Percentiles rank a stretch among this genome's conserved stretches.
Conservation (phyloP, 2,329 filamentous ascomycete species). For the Penicillium sp. region DNA sequence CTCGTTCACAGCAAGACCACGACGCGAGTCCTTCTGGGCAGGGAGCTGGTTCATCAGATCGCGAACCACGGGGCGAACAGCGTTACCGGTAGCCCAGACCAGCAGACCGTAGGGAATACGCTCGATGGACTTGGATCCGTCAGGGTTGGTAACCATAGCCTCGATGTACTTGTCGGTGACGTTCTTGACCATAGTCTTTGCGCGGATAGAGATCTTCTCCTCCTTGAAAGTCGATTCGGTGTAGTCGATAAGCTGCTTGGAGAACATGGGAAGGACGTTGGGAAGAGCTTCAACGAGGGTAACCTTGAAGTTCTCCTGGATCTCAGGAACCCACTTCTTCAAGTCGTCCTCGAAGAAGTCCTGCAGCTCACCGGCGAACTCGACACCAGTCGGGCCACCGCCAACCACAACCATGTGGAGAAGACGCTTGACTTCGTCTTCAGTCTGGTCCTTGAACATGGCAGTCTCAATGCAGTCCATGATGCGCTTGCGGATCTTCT, state of each 20-base stretch:
- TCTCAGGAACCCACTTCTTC: slow-evolving; percentile 94
- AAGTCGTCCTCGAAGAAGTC: slow-evolving; percentile 98
- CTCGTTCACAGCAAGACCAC: slow-evolving; percentile 93
- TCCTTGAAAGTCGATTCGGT: slow-evolving; percentile 98
- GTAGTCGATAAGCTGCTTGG: slow-evolving; percentile 97
- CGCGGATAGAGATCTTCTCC: slow-evolving; percentile 93
- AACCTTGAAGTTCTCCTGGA: slow-evolving; percentile 89
- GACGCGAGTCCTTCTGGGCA: slow-evolving; percentile 87
- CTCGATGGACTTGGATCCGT: slow-evolving; percentile 73
- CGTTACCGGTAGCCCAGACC: slow-evolving; percentile 97
- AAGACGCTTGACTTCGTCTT: slow-evolving; percentile 81
- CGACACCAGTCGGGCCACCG: slow-evolving; percentile 90
- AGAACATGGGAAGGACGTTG: slow-evolving; percentile 92
- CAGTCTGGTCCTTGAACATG: slow-evolving; percentile 88
- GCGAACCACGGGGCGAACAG: slow-evolving; percentile 75
- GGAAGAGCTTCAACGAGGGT: slow-evolving; percentile 95
- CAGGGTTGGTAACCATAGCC: slow-evolving; percentile 70
- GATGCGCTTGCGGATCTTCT: slow-evolving; percentile 93
- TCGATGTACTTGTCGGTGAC: slow-evolving; percentile 89
- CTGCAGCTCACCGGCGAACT: slow-evolving; percentile 95
- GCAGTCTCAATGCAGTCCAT: slow-evolving; percentile 99
- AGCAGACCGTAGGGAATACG: slow-evolving; percentile 87
- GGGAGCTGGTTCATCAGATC: slow-evolving; percentile 88
- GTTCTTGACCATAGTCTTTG: slow-evolving; percentile 98
- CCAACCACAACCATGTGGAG: slow-evolving; percentile 96